phyloP scores from a whole-genome alignment of 257 asterid genomes.

The Ophiorrhiza pumila region DNA sequence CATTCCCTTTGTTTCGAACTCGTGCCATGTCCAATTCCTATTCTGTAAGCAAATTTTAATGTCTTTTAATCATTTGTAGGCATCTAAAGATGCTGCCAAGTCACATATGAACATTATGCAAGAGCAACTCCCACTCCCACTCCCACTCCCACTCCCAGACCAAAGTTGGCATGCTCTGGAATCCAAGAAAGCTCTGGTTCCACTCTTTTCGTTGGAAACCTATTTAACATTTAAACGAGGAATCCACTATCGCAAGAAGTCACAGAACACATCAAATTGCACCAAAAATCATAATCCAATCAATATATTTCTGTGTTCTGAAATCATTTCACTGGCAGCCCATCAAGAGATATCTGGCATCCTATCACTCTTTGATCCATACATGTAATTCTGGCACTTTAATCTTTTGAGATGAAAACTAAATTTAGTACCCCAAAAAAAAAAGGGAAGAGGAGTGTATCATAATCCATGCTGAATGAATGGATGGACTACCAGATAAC shows the following conservation, averaged over 20 bases:
- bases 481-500: slow-evolving; percentile 6
- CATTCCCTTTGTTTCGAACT: too few relatives aligned
- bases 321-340: slow-evolving; percentile 3
- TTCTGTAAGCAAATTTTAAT: slow-evolving; percentile 4
- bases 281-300: neutral
- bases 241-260: neutral
- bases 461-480: neutral
- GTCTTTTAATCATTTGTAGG: slow-evolving; percentile 10
- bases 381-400: neutral
- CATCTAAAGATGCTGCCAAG: neutral
- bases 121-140: neutral
- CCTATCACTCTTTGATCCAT: neutral
- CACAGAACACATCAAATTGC: neutral
- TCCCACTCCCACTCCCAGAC: too few relatives aligned
- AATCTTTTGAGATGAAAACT: neutral
- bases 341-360: slow-evolving; percentile 3
- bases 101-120: neutral
- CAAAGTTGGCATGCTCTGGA: too few relatives aligned
- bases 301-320: neutral
- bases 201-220: neutral
- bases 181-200: slow-evolving; percentile 2
- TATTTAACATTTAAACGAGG: neutral
- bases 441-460: neutral
- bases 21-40: neutral
- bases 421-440: neutral